Percentiles rank a stretch among this genome's conserved stretches.
These are phyloP conservation scores for Pseudodiploospora longispora DNA, from an alignment of 2,329 filamentous ascomycete species.

Conservation along the genomic window DNA sequence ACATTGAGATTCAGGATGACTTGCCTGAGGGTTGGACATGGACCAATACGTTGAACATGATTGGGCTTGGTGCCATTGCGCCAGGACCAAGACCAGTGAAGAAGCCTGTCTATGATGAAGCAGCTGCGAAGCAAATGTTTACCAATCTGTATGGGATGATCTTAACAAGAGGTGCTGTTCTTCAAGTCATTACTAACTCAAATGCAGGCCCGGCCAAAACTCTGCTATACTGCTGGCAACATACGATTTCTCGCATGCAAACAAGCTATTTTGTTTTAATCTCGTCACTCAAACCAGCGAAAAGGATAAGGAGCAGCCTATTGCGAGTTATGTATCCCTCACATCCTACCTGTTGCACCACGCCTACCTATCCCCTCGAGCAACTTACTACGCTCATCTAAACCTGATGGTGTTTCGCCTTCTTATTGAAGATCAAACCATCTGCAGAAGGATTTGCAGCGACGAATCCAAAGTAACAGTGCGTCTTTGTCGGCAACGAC, in stretches of 20 bases:
- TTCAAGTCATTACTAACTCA: neutral
- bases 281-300: conserved; percentile 59
- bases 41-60: conserved; percentile 69
- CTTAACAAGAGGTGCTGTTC: neutral
- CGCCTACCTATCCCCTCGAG: conserved; percentile 72
- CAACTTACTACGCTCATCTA: conserved; percentile 75
- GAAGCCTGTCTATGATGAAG: conserved; percentile 55
- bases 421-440: conserved; percentile 72
- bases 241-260: conserved; percentile 90
- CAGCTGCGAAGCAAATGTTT: conserved; percentile 78
- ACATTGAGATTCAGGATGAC: conserved; percentile 83
- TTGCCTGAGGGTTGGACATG: conserved; percentile 84
- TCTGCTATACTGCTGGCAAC: conserved; percentile 74
- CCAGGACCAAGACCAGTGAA: conserved; percentile 58
- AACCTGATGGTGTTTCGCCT: conserved; percentile 80
- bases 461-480: conserved; percentile 67
- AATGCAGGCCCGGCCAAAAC: conserved; percentile 62
- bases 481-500: conserved; percentile 80
- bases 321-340: conserved; percentile 76
- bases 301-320: conserved; percentile 61
- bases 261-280: conserved; percentile 89
- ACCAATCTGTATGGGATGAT: conserved; percentile 56
- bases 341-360: conserved; percentile 92
- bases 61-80: conserved; percentile 72
- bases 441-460: conserved; percentile 78